Evolutionary conservation across 108 stramenopile genomes (phyloP).

Genomic region (Skeletonema potamos): DNA sequence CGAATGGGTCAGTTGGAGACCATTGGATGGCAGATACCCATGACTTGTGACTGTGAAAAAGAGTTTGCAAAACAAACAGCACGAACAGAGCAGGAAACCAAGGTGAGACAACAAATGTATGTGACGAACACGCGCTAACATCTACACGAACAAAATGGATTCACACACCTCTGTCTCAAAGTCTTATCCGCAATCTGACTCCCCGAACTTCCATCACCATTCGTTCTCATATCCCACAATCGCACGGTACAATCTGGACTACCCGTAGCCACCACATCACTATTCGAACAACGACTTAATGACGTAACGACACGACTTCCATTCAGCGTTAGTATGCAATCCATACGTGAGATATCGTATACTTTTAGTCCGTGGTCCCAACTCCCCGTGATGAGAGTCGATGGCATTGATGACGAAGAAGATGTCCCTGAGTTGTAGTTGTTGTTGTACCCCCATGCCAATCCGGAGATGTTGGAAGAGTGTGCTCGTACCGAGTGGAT

Average conservation of each 20-base stretch:
- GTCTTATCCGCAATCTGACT: conserved; percentile 39
- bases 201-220: conserved; percentile 27
- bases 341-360: conserved; percentile 72
- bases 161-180: conserved; percentile 48
- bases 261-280: conserved; percentile 77
- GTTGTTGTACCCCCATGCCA: conserved; percentile 58
- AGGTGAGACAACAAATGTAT: neutral
- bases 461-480: conserved; percentile 71
- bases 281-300: conserved; percentile 71
- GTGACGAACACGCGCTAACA: neutral
- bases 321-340: conserved; percentile 80
- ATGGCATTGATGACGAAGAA: neutral
- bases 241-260: conserved; percentile 86
- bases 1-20: conserved; percentile 75
- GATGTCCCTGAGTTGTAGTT: neutral
- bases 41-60: conserved; percentile 83
- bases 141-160: neutral
- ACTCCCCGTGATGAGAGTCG: conserved; percentile 63
- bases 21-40: conserved; percentile 86
- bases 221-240: conserved; percentile 63
- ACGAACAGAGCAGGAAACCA: neutral
- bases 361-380: conserved; percentile 85
- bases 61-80: conserved; percentile 17
- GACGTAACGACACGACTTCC: conserved; percentile 75
- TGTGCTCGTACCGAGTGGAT: conserved; percentile 57